Conservation (phyloP, 495 filamentous ascomycete genomes). For the Hypomontagnella submonticulosa region DNA sequence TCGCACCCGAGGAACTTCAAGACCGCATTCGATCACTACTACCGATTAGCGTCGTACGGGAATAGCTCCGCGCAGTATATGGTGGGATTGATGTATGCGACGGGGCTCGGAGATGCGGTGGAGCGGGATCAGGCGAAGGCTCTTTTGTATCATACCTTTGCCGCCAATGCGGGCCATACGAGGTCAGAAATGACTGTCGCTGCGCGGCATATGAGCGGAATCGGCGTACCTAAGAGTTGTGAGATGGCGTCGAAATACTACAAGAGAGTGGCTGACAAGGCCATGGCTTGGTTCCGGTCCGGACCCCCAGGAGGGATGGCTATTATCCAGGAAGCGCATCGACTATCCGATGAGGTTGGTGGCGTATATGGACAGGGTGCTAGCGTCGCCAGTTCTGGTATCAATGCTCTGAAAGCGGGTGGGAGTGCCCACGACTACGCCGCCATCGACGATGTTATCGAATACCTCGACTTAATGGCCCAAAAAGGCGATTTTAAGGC, state of each 20-base stretch:
- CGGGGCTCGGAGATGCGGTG: conserved; percentile 85
- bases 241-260: conserved; percentile 88
- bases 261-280: conserved; percentile 93
- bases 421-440: conserved; percentile 79
- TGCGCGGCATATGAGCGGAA: conserved; percentile 85
- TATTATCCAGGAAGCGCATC: conserved; percentile 78
- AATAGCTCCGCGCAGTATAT: conserved; percentile 95
- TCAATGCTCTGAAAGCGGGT: conserved; percentile 77
- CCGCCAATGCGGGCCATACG: conserved; percentile 84
- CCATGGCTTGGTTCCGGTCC: conserved; percentile 82
- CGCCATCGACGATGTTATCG: conserved; percentile 90
- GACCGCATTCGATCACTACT: conserved; percentile 84
- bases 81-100: conserved; percentile 96
- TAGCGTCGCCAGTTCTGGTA: conserved; percentile 88
- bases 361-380: conserved; percentile 96
- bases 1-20: conserved; percentile 85
- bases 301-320: conserved; percentile 90
- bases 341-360: conserved; percentile 87
- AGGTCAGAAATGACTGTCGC: conserved; percentile 94
- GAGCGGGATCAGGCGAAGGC: conserved; percentile 92
- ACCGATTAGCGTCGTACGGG: conserved; percentile 78
- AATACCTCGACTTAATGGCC: conserved; percentile 94
- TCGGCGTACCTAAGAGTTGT: conserved; percentile 86
- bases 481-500: conserved; percentile 93
- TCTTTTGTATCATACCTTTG: conserved; percentile 93